phyloP scores from a whole-genome alignment of 2,329 filamentous ascomycete species.

The Stemphylium beticola region DNA sequence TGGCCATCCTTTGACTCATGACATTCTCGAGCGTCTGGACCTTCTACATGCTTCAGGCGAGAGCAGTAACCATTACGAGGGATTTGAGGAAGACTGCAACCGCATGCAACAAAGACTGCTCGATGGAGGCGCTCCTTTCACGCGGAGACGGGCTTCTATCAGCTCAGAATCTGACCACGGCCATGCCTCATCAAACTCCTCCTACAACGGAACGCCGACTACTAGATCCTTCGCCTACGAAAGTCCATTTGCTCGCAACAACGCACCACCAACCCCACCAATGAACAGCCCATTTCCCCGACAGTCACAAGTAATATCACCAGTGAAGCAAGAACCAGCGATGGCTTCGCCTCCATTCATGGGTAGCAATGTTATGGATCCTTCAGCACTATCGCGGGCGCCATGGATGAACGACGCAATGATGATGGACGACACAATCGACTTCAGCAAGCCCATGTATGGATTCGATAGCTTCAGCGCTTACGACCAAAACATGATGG shows the following conservation, averaged over 20 bases:
- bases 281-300: constrained; percentile 48
- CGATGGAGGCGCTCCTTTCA: constrained; percentile 58
- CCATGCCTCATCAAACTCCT: constrained; percentile 49
- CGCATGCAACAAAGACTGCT: constrained; percentile 63
- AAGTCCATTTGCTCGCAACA: constrained; percentile 41
- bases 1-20: constrained; percentile 65
- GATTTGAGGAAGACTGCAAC: constrained; percentile 65
- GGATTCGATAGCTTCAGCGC: constrained; percentile 39
- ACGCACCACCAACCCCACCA: constrained; percentile 47
- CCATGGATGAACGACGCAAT: constrained; percentile 43
- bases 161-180: constrained; percentile 65
- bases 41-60: constrained; percentile 61
- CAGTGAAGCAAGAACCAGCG: constrained; percentile 40
- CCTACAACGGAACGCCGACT: constrained; percentile 48
- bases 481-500: constrained; percentile 44
- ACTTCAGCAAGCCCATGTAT: constrained; percentile 44
- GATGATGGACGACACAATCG: constrained; percentile 47
- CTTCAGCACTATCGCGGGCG: constrained; percentile 35
- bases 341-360: constrained; percentile 41
- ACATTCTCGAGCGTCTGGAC: constrained; percentile 66
- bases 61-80: constrained; percentile 52
- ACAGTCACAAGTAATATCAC: constrained; percentile 41
- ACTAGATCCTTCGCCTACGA: constrained; percentile 40
- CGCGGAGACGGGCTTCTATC: constrained; percentile 61
- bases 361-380: constrained; percentile 38